A percentile compares a stretch with the other conserved stretches of the same genome.
Evolutionary conservation across 257 asterid species (phyloP).

Genomic region (Jasminum sambac): DNA sequence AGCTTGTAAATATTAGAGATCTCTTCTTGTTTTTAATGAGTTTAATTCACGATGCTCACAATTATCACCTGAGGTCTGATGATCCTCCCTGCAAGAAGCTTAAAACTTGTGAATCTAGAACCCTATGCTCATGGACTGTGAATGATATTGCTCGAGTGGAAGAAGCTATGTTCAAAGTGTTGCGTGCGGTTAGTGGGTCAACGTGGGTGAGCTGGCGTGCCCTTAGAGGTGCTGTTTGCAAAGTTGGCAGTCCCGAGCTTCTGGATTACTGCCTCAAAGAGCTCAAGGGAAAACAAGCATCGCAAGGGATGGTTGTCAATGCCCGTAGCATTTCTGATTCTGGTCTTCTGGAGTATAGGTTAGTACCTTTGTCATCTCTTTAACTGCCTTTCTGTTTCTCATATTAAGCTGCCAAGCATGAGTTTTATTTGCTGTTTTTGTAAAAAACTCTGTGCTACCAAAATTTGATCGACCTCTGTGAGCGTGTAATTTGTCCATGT

Average conservation of each 20-base stretch:
- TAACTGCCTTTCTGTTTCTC: not conserved
- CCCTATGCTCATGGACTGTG: conserved; percentile 70
- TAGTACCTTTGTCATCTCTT: conserved; percentile 4
- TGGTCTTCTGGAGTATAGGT: conserved; percentile 89
- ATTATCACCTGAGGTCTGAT: conserved; percentile 32
- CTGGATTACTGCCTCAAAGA: conserved; percentile 88
- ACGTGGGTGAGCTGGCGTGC: conserved; percentile 98
- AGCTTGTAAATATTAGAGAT: conserved; percentile 70
- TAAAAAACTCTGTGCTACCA: not conserved
- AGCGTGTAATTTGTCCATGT: not conserved
- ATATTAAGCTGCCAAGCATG: not conserved
- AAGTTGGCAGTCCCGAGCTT: conserved; percentile 79
- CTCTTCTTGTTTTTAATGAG: conserved; percentile 68
- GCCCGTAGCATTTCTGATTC: conserved; percentile 66
- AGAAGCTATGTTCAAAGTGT: conserved; percentile 81
- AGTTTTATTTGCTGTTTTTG: not conserved
- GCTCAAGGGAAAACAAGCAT: conserved; percentile 75
- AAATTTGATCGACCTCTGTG: not conserved
- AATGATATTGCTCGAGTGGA: conserved; percentile 68
- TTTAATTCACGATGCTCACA: conserved; percentile 55
- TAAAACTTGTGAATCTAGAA: conserved; percentile 45
- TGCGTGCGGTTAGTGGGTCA: conserved; percentile 83
- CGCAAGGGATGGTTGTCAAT: conserved; percentile 70
- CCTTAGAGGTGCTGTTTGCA: conserved; percentile 90
- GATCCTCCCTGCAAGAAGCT: conserved; percentile 56